Evolutionary conservation across 306 rosid species (phyloP), one percentile per base, ranked within the genome.

Genomic region (Senna tora): DNA sequence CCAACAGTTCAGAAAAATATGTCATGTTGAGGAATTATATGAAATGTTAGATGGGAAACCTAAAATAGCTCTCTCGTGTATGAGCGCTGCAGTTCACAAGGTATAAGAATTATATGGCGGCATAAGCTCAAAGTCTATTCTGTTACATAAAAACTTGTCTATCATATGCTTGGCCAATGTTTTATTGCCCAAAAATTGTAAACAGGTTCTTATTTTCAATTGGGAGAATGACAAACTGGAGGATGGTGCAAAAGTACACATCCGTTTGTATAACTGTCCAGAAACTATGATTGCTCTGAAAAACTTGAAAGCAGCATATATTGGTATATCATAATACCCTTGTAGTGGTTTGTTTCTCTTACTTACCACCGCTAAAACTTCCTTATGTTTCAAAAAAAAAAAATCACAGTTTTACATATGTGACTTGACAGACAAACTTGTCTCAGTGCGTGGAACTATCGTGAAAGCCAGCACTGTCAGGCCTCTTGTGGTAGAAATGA

Each of bases 271-370:
- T 85, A 91, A 91, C 88, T 85, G 83, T 74, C 90, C 97, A 11
- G 86, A 87, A 81, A 86, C 92, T 19, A 68, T 86, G 89, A 87
- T 94, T 65, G 90, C 96, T 30, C 80, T 94, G 79, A 94, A 86
- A 88, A 94, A 91, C 71, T 86, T 94, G 77, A 94, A 94, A 83
- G 96, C 97, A 39, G 96, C 95, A 47, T 94, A 79, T 71, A 94
- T 94, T 60, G 98, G 98, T 94, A 86, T 69, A 39, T 28, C 41
- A 41, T 69, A 39, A 36, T 32, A 41, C 20, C 73, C 61, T 57
- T 25, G 9, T 41, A 7, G 33, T 42, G 14, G 3, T 42, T 43
- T 66, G 56, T 60, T 22, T 21, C 32, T 11, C 2, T 15, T 55
- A 70, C 9, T 55, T 69, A 50, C 64, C 33, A 62, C 22, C 14